Evolutionary conservation across 306 rosid species (phyloP).

Genomic region (Abrus precatorius): DNA sequence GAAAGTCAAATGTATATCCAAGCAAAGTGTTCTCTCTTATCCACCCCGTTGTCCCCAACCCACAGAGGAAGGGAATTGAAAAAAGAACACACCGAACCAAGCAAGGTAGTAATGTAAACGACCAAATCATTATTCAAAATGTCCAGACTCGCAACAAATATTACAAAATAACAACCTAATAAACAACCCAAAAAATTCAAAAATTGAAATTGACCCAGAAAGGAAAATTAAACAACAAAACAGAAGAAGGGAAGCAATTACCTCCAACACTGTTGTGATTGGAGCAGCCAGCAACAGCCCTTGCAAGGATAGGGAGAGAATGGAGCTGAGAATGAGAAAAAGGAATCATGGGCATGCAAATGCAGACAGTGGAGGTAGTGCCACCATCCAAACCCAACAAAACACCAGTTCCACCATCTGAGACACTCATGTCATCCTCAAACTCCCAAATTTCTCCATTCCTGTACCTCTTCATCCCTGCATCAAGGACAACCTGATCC

Average conservation of each 20-base stretch:
- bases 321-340: slow-evolving; percentile 65
- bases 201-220: slow-evolving; percentile 22
- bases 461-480: slow-evolving; percentile 72
- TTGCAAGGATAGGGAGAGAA: slow-evolving; percentile 75
- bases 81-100: slow-evolving; percentile 17
- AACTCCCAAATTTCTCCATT: slow-evolving; percentile 89
- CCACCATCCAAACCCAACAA: slow-evolving; percentile 91
- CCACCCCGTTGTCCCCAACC: slow-evolving; percentile 27
- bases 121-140: slow-evolving; percentile 34
- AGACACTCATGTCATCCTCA: slow-evolving; percentile 67
- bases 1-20: slow-evolving; percentile 38
- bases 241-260: slow-evolving; percentile 23
- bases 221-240: neutral
- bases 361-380: slow-evolving; percentile 86
- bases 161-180: neutral
- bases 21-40: slow-evolving; percentile 14
- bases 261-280: slow-evolving; percentile 97
- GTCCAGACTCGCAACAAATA: neutral
- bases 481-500: slow-evolving; percentile 39
- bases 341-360: slow-evolving; percentile 72
- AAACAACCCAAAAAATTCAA: slow-evolving; percentile 16
- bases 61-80: slow-evolving; percentile 12
- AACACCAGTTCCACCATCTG: slow-evolving; percentile 59
- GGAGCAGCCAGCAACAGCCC: slow-evolving; percentile 92
- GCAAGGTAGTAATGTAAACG: slow-evolving; percentile 5